These are phyloP conservation scores for Iberis pinnata DNA, from an alignment of 345 rosid genomes.

Conservation along the genomic window DNA sequence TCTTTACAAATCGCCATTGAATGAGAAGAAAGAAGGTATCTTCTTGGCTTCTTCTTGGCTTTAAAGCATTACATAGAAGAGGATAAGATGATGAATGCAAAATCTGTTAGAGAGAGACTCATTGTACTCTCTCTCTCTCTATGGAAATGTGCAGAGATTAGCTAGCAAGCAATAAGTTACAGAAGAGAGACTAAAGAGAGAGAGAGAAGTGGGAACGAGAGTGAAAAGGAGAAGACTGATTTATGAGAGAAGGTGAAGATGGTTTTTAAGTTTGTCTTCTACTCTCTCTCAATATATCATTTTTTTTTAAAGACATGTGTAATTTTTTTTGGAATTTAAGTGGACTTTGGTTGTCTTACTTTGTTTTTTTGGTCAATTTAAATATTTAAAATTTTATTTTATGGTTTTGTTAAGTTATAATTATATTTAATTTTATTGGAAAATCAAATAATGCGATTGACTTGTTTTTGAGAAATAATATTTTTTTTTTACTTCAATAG, in stretches of 20 bases:
- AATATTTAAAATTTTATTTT: neutral
- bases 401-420: neutral
- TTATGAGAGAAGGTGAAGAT: slow-evolving; percentile 32
- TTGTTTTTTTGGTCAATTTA: too few relatives aligned
- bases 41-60: slow-evolving; percentile 11
- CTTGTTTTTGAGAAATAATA: too few relatives aligned
- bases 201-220: slow-evolving; percentile 21
- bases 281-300: slow-evolving; percentile 10
- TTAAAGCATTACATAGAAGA: slow-evolving; percentile 28
- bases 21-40: slow-evolving; percentile 34
- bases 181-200: slow-evolving; percentile 26
- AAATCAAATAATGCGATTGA: too few relatives aligned
- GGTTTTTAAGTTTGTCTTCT: slow-evolving; percentile 56
- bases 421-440: slow-evolving; percentile 1
- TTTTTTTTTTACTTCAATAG: too few relatives aligned
- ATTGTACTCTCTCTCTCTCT: slow-evolving; percentile 21
- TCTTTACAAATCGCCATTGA: slow-evolving; percentile 43
- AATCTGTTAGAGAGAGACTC: slow-evolving; percentile 30
- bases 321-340: too few relatives aligned
- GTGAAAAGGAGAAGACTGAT: slow-evolving; percentile 26
- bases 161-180: slow-evolving; percentile 25
- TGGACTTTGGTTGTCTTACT: too few relatives aligned
- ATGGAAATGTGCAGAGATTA: slow-evolving; percentile 18
- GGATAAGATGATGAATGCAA: slow-evolving; percentile 22
- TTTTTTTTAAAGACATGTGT: too few relatives aligned